Base-by-base conservation (phyloP, 2,329 filamentous ascomycete species). In the Talaromyces albobiverticillius region DNA sequence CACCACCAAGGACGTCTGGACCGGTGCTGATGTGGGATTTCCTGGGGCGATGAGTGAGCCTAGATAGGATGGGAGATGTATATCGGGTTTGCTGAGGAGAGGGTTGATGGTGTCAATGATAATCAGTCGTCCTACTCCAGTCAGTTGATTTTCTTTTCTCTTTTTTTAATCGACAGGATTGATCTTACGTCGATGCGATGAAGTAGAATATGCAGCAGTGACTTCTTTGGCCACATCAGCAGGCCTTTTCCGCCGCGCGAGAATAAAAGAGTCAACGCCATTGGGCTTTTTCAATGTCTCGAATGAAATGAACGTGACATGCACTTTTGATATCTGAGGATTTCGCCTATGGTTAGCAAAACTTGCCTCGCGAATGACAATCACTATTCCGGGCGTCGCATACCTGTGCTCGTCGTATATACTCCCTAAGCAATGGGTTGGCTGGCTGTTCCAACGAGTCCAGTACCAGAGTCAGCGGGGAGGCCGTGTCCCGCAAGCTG, bases 401-500 rank as follows among this genome's bases (percentile, higher is more conserved):
- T 62, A 88, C 89, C 76, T 87, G 89, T 52, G 88, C 90, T 62
- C 92, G 82, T 45, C 79, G 77, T 51, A 89, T 82, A 70, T 93
- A 89, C 70, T 96, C 91, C 16, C 77, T 74, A 2, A 93, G 60
- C 3, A 96, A 73, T 0, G 86, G 85, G 26, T 78, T 79, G 6
- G 85, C 89, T 23, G 86, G 84, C 72, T 96, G 91, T 73, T 95
- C 90, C 26, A 96, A 78, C 31, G 81, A 89, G 71, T 97, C 93
- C 54, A 96, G 79, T 3, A 96, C 73, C 23, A 97, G 77, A 0
- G 92, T 96, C 64, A 97, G 84, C 2, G 93, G 93, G 46, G 90
- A 95, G 13, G 88, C 85, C 54, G 84, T 85, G 70, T 94, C 88
- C 58, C 90, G 82, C 53, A 90, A 77, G 65, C 86, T 89, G 59